Evolutionary conservation across 345 rosid species (phyloP).

Genomic region (Boechera stricta): DNA sequence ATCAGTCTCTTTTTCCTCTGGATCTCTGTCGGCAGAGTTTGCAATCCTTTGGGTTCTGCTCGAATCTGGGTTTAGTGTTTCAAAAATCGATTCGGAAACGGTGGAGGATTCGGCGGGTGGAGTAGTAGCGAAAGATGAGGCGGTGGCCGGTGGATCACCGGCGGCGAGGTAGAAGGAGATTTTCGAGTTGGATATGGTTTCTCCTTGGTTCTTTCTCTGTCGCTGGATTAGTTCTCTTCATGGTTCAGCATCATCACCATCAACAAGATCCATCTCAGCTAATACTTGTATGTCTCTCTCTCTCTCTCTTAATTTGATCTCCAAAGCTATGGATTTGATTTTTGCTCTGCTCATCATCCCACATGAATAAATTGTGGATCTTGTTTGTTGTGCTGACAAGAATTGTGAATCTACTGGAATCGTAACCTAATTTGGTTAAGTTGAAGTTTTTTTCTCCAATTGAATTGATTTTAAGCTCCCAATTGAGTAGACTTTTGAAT

Average conservation of each 20-base stretch:
- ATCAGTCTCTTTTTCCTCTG: neutral
- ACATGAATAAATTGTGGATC: constrained; percentile 18
- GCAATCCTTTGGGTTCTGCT: constrained; percentile 1
- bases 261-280: constrained; percentile 54
- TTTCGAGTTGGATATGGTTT: constrained; percentile 83
- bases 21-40: constrained; percentile 33
- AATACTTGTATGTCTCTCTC: constrained; percentile 30
- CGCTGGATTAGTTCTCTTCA: constrained; percentile 81
- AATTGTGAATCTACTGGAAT: neutral
- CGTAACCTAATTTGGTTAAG: neutral
- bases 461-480: neutral
- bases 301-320: neutral
- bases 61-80: constrained; percentile 15
- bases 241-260: constrained; percentile 82
- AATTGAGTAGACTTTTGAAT: neutral
- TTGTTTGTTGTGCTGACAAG: constrained; percentile 29
- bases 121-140: constrained; percentile 59
- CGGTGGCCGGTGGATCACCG: constrained; percentile 93
- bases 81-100: constrained; percentile 30
- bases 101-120: constrained; percentile 49
- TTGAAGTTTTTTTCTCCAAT: neutral
- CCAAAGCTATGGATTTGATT: neutral
- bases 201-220: constrained; percentile 69
- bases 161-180: constrained; percentile 93
- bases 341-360: constrained; percentile 9